Evolutionary conservation across 495 filamentous ascomycete genomes (phyloP), one percentile per base, ranked within the genome.

Genomic region (Chaetomium tenue): DNA sequence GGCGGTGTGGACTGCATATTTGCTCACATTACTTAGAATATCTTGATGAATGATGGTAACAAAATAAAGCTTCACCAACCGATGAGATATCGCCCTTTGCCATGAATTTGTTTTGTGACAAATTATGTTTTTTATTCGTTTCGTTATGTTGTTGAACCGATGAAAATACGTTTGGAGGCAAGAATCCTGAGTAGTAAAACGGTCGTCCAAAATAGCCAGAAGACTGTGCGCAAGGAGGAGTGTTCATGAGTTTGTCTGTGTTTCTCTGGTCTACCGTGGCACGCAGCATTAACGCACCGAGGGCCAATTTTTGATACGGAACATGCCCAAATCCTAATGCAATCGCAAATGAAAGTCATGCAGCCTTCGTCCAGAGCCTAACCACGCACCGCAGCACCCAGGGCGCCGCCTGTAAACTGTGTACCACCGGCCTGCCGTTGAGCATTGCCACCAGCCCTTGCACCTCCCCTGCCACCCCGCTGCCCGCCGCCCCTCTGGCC

Each of bases 401-500:
- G 70, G 40, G 82, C 83, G 68, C 83, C 83, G 59, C 83, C 83
- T 18, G 82, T 84, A 68, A 86, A 86, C 70, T 83, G 81, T 26
- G 82, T 83, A 52, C 83, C 83, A 37, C 83, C 83, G 48, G 82
- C 83, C 66, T 84, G 83, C 73, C 83, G 77, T 66, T 81, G 82
- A 22, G 77, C 67, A 63, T 79, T 80, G 66, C 74, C 84, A 68
- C 83, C 82, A 4, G 75, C 73, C 54, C 84, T 73, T 18, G 81
- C 74, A 60, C 91, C 90, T 62, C 90, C 87, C 64, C 92, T 82
- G 40, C 88, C 88, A 28, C 85, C 83, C 60, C 91, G 83, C 30
- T 81, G 78, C 39, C 87, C 86, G 23, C 87, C 87, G 28, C 88
- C 81, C 42, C 87, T 82, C 63, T 91, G 87, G 64, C 91, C 91